Evolutionary conservation across 495 filamentous ascomycete genomes (phyloP), one percentile per base, ranked within the genome.

Genomic region (Podospora pseudopauciseta): DNA sequence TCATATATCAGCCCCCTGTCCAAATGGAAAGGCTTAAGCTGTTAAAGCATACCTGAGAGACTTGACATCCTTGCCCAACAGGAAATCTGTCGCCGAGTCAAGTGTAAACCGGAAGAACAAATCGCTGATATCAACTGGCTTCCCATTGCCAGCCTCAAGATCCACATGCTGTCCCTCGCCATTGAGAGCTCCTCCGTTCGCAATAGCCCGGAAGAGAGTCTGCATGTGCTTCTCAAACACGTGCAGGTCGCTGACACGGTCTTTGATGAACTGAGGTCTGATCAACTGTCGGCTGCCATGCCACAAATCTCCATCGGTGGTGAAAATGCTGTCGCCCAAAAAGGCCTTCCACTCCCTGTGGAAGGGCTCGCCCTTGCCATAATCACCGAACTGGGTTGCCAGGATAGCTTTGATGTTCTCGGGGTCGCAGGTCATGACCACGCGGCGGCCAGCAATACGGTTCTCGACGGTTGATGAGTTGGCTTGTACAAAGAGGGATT

Each of bases 391-490:
- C 70, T 96, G 89, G 0, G 88, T 90, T 0, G 92, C 91, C 2
- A 97, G 83, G 6, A 97, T 79, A 0, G 93, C 89, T 74, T 97
- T 93, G 77, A 98, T 84, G 76, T 96, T 97, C 73, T 94, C 89
- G 0, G 91, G 92, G 57, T 93, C 90, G 27, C 80, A 83, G 0
- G 91, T 93, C 66, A 92, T 78, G 60, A 92, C 74, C 20, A 86
- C 71, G 6, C 89, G 88, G 28, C 83, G 82, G 55, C 87, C 80
- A 4, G 86, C 76, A 9, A 90, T 56, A 15, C 80, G 78, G 26
- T 79, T 69, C 75, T 96, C 92, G 44, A 85, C 79, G 0, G 93
- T 97, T 65, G 71, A 76, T 65, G 64, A 73, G 23, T 67, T 72
- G 77, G 20, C 69, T 19, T 61, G 65, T 26, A 20, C 73, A 68